Evolutionary conservation across 176 grass and related monocot species (phyloP).

Genomic region (Triticum timopheevii): DNA sequence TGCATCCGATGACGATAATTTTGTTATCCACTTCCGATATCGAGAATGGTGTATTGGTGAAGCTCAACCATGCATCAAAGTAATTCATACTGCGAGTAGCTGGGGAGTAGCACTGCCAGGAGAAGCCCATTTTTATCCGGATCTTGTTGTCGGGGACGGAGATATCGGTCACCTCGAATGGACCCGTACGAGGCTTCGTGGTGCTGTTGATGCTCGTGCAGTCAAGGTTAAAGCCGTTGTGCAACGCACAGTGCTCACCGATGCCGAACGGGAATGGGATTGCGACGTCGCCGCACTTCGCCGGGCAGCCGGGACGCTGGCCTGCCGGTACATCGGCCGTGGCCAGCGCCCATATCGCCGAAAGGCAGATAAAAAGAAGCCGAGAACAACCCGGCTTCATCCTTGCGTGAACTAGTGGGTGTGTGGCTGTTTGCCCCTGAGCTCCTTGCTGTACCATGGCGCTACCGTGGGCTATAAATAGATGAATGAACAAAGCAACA

Average conservation of each 20-base stretch:
- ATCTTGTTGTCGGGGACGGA: background rate
- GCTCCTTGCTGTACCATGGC: background rate
- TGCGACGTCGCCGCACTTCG: background rate
- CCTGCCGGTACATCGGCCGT: background rate
- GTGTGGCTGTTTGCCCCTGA: background rate
- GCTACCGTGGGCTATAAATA: background rate
- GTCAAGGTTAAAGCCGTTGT: background rate
- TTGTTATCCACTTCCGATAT: slow-evolving; percentile 12
- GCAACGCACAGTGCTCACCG: background rate
- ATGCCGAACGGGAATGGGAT: slow-evolving; percentile 15
- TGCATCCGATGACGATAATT: slow-evolving; percentile 5
- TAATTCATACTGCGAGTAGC: accelerated
- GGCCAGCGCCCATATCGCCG: background rate
- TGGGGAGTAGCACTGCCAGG: background rate
- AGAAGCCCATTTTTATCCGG: background rate
- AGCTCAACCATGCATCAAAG: background rate
- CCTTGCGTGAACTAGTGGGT: background rate
- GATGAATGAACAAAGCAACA: background rate
- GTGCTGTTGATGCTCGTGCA: background rate
- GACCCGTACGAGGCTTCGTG: background rate
- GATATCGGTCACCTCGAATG: slow-evolving; percentile 4
- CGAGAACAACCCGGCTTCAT: background rate
- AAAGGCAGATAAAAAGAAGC: background rate
- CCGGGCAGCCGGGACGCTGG: background rate
- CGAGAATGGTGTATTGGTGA: background rate